Percentiles rank a stretch among this genome's conserved stretches.
Evolutionary conservation across 768 basidiomycete species (phyloP).

Genomic region (Lactarius quietus): DNA sequence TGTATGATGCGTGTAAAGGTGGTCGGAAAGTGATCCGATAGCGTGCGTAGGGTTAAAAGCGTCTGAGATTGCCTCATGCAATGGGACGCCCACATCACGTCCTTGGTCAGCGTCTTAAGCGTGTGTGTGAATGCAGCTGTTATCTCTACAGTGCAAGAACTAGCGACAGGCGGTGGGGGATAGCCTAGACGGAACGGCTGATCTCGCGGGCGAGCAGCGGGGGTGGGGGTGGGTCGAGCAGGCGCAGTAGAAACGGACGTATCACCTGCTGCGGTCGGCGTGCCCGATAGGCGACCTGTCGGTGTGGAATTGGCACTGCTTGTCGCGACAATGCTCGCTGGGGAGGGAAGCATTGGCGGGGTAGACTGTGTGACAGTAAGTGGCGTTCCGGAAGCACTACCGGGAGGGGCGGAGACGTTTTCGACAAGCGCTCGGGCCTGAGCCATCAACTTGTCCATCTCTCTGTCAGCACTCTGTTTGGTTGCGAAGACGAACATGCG

Average conservation of each 20-base stretch:
- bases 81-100: conserved; percentile 36
- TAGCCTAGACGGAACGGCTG: conserved; percentile 25
- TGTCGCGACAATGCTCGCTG: conserved; percentile 61
- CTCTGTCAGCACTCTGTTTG: conserved; percentile 29
- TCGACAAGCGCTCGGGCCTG: conserved; percentile 28
- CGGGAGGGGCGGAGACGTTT: conserved; percentile 22
- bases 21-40: conserved; percentile 68
- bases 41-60: conserved; percentile 58
- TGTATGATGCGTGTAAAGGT: conserved; percentile 73
- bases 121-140: conserved; percentile 26
- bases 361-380: conserved; percentile 33
- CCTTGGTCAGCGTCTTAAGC: conserved; percentile 41
- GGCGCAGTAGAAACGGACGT: conserved; percentile 24
- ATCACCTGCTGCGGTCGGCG: conserved; percentile 42
- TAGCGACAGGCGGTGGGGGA: conserved; percentile 26
- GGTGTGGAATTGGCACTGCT: conserved; percentile 79
- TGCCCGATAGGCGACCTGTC: conserved; percentile 53
- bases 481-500: conserved; percentile 46
- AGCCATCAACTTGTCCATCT: conserved; percentile 25
- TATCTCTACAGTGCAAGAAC: conserved; percentile 27
- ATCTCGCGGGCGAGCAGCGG: conserved; percentile 29
- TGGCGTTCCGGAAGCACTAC: conserved; percentile 22
- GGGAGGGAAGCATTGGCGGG: conserved; percentile 77
- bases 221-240: conserved; percentile 29
- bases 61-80: conserved; percentile 36